Evolutionary conservation across 805 yeast species (phyloP).

Genomic region (Yarrowia deformans): DNA sequence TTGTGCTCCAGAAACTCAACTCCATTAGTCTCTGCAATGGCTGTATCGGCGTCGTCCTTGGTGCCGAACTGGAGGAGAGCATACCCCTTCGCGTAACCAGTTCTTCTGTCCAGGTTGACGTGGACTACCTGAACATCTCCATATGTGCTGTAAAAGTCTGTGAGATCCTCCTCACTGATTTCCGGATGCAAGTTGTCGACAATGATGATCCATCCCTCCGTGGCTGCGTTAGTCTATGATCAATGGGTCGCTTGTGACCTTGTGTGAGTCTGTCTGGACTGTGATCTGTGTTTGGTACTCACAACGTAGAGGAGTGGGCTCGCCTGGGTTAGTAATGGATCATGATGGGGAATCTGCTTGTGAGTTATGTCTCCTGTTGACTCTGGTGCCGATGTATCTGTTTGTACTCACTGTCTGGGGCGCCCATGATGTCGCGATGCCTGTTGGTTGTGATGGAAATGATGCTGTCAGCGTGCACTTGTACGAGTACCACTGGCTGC

Average conservation of each 20-base stretch:
- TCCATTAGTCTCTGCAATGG: slow-evolving; percentile 49
- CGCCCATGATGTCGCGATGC: slow-evolving; percentile 15
- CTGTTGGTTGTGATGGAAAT: neutral
- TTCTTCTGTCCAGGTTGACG: slow-evolving; percentile 55
- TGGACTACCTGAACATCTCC: slow-evolving; percentile 53
- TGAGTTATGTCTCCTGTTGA: neutral
- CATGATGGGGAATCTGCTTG: neutral
- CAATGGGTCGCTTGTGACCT: neutral
- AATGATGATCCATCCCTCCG: slow-evolving; percentile 56
- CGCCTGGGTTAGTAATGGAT: slow-evolving; percentile 20
- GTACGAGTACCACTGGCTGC: slow-evolving; percentile 14
- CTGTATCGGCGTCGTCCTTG: slow-evolving; percentile 51
- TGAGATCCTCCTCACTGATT: slow-evolving; percentile 56
- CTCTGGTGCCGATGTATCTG: neutral
- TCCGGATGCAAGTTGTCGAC: slow-evolving; percentile 56
- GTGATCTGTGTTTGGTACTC: slow-evolving; percentile 6
- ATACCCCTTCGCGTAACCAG: slow-evolving; percentile 56
- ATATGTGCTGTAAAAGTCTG: slow-evolving; percentile 54
- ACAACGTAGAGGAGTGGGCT: slow-evolving; percentile 23
- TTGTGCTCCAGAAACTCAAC: slow-evolving; percentile 50
- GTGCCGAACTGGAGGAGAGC: slow-evolving; percentile 53
- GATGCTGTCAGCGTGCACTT: neutral
- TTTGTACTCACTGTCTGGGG: slow-evolving; percentile 7
- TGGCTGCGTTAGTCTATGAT: slow-evolving; percentile 45
- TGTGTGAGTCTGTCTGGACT: neutral